Conservation (phyloP, 106 monocot species). For the Cymbidium sinense region DNA sequence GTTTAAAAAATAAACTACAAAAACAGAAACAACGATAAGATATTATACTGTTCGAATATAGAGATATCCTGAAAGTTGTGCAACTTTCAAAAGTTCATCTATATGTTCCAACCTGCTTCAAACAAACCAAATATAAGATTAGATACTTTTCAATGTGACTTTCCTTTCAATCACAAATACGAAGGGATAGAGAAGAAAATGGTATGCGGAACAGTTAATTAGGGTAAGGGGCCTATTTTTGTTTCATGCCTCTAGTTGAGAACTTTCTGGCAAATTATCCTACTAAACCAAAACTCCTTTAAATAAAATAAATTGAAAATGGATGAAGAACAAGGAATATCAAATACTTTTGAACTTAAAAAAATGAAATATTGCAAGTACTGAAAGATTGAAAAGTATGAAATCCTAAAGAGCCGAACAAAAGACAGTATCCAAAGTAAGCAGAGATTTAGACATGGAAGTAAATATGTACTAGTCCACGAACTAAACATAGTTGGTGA, state of each 20-base stretch:
- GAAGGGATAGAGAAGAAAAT: neutral
- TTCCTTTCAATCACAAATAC: neutral
- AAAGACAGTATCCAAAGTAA: too few relatives aligned
- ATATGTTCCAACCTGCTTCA: constrained; percentile 73
- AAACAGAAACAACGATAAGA: too few relatives aligned
- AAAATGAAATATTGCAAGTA: neutral
- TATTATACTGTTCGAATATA: constrained; percentile 68
- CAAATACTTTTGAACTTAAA: neutral
- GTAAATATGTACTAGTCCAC: too few relatives aligned
- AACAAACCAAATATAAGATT: neutral
- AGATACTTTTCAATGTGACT: neutral
- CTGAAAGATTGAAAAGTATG: neutral
- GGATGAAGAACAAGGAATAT: neutral
- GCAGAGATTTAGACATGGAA: too few relatives aligned
- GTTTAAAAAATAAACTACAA: neutral
- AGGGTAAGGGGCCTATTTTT: neutral
- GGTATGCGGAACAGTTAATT: neutral
- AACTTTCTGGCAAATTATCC: neutral
- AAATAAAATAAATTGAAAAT: neutral
- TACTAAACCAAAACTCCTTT: neutral
- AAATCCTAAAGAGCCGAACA: neutral
- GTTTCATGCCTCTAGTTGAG: neutral
- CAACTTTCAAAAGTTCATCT: constrained; percentile 83
- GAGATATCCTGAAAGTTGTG: constrained; percentile 74
- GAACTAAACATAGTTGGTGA: too few relatives aligned